Conservation (phyloP, 163 green algal species). For the Volvox carteri region DNA sequence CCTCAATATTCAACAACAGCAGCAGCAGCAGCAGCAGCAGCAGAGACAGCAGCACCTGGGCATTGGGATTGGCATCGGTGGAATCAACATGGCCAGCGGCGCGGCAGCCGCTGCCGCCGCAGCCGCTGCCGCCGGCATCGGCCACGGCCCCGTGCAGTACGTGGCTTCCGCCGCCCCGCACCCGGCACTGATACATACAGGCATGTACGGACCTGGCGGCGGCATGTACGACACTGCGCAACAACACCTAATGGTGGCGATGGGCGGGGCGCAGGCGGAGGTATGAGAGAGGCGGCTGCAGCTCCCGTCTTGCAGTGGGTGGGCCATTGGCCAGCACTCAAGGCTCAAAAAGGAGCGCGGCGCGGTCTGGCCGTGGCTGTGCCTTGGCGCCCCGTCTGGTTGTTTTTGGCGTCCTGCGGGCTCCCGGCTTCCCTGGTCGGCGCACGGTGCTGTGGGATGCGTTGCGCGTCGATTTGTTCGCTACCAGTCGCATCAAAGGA, state of each 20-base stretch:
- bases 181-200: slow-evolving; percentile 22
- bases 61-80: slow-evolving; percentile 11
- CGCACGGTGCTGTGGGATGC: too few species aligned
- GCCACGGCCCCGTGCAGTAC: slow-evolving; percentile 42
- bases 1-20: slow-evolving; percentile 43
- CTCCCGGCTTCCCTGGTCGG: too few species aligned
- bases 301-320: too few species aligned
- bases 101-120: slow-evolving; percentile 7
- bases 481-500: too few species aligned
- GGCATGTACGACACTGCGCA: slow-evolving; percentile 41
- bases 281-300: too few species aligned
- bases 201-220: slow-evolving; percentile 20
- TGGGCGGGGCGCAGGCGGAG: slow-evolving; percentile 37
- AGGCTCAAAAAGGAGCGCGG: too few species aligned
- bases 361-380: too few species aligned
- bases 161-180: not conserved
- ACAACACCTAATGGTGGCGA: slow-evolving; percentile 36
- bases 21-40: slow-evolving; percentile 24
- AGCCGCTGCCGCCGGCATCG: slow-evolving; percentile 43
- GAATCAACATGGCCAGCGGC: slow-evolving; percentile 19
- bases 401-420: too few species aligned
- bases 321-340: too few species aligned
- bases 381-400: too few species aligned
- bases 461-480: too few species aligned
- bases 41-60: slow-evolving; percentile 43